Base-by-base conservation (phyloP, 192 early-diverging fungal species). In the Coemansia sp. region DNA sequence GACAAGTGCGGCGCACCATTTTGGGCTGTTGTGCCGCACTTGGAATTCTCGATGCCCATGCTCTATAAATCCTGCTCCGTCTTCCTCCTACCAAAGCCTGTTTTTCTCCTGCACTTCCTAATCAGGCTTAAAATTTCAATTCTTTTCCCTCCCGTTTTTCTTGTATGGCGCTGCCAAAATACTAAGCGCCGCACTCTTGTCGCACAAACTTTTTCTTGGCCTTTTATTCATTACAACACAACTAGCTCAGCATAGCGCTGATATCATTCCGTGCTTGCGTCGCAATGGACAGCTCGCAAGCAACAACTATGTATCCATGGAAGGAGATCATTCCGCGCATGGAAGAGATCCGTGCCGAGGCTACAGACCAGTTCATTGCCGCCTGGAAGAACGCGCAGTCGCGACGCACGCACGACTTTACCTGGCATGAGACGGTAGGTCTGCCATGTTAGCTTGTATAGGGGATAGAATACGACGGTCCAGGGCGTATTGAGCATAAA, bases 391-490 rank as follows among this genome's bases (percentile, higher is more conserved):
- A 41, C 67, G 62, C 78, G 20, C 57, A 59, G 54, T 23, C 68
- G 23, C 68, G 49, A 13, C 35, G 59, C 26, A 61, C 59, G 14
- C 61, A 65, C 38, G 68, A 66, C 59, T 81, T 81, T 81, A 64
- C 68, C 43, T 81, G 78, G 78, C 78, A 81, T n/a, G 78, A 81
- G 68, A 81, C 72, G 8, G 78, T 81, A 81, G 71, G 76, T 64
- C 43, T 48, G 4, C 37, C 9, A 26, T 4, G 23, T 35, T 14
- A 1, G 12, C 54, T 18, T n/a, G n/a, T n/a, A 45, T 14, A 45
- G n/a, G 32, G 32, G 32, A 32, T 4, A 32, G 32, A 32, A 8
- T 0, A 32, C 7, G 41, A 4, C 41, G 41, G 41, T 23, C 52
- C 22, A 22, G 52, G 2, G 52, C 16, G 3, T 12, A 43, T 43